Conservation (phyloP, 2,329 filamentous ascomycete genomes). For the Pyrenophora teres region DNA sequence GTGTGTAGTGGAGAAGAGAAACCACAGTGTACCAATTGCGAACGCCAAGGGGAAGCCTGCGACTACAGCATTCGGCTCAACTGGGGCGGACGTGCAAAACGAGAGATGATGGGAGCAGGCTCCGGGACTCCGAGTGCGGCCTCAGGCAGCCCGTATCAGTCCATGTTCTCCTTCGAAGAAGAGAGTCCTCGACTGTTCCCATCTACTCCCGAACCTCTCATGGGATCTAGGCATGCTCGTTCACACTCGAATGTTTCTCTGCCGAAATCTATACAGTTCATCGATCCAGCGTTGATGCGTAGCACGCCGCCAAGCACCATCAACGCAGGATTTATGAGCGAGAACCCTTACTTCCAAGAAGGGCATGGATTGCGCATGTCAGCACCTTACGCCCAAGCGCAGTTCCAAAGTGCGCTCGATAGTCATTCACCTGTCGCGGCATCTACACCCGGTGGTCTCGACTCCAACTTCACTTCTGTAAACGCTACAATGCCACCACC, state of each 20-base stretch:
- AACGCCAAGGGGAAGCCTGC: constrained; percentile 72
- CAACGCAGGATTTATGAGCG: constrained; percentile 18
- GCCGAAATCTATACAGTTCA: constrained; percentile 25
- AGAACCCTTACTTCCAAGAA: constrained; percentile 18
- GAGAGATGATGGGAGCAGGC: constrained; percentile 52
- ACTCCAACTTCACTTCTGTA: constrained; percentile 21
- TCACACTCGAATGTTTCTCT: constrained; percentile 31
- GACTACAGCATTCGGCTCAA: constrained; percentile 83
- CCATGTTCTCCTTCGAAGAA: constrained; percentile 37
- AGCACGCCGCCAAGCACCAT: constrained; percentile 21
- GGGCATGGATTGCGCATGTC: constrained; percentile 9
- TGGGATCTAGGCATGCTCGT: constrained; percentile 28
- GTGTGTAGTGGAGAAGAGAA: constrained; percentile 69
- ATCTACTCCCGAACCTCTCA: constrained; percentile 22
- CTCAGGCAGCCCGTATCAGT: constrained; percentile 37
- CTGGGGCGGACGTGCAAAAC: constrained; percentile 74
- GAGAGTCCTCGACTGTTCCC: constrained; percentile 26
- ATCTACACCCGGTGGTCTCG: constrained; percentile 23
- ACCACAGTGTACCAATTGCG: constrained; percentile 73
- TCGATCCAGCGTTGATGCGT: constrained; percentile 36
- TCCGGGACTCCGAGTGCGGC: constrained; percentile 32
- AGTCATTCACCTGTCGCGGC: constrained; percentile 24
- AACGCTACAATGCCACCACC: constrained; percentile 39
- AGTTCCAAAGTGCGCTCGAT: constrained; percentile 30
- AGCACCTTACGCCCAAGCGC: constrained; percentile 18